Evolutionary conservation across 371 early-diverging fungal genomes (phyloP).

Genomic region (Basidiobolus meristosporus): DNA sequence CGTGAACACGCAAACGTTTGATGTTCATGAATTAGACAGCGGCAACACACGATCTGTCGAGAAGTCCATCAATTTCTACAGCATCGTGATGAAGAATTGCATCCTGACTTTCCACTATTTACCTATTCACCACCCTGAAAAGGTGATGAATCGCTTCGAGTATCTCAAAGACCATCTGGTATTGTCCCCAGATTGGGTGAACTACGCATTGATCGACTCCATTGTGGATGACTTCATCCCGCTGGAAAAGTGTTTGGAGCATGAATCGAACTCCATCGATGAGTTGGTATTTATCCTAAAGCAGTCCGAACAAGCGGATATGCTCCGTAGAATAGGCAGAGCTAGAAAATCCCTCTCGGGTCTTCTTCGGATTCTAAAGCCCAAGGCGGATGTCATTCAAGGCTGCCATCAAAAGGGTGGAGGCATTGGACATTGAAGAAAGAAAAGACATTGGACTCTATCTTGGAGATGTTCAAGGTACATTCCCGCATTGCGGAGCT

Average conservation of each 20-base stretch:
- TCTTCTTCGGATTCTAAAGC: constrained; percentile 46
- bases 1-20: constrained; percentile 64
- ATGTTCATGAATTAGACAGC: constrained; percentile 44
- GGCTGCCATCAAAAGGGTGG: background rate
- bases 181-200: constrained; percentile 50
- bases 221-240: constrained; percentile 73
- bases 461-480: constrained; percentile 79
- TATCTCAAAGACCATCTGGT: constrained; percentile 16
- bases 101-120: constrained; percentile 41
- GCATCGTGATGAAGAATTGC: constrained; percentile 46
- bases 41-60: constrained; percentile 56
- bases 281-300: constrained; percentile 60
- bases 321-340: constrained; percentile 69
- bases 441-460: constrained; percentile 41
- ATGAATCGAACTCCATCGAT: constrained; percentile 79
- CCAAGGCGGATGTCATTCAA: constrained; percentile 68
- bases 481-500: background rate
- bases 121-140: constrained; percentile 31
- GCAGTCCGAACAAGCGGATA: constrained; percentile 61
- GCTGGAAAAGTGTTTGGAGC: constrained; percentile 47
- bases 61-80: constrained; percentile 66
- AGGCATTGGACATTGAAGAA: background rate
- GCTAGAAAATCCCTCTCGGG: constrained; percentile 65
- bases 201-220: constrained; percentile 71
- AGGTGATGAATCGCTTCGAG: constrained; percentile 31